Evolutionary conservation across 768 basidiomycete genomes (phyloP).

Genomic region (Gyrodon lividus): DNA sequence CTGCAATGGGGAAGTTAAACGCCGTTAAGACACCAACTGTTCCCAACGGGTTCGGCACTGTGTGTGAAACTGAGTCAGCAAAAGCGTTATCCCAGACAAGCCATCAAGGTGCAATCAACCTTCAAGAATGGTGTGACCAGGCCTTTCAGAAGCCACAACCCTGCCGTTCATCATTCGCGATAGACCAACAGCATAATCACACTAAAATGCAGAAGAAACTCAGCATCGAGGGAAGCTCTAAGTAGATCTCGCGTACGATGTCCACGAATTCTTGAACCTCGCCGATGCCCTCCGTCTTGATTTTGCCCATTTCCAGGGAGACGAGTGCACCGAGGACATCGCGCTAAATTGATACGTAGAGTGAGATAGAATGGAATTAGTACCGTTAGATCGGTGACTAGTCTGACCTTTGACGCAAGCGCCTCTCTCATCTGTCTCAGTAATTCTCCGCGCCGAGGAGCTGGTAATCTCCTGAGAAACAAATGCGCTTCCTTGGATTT

Average conservation of each 20-base stretch:
- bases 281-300: conserved; percentile 84
- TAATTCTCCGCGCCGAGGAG: conserved; percentile 86
- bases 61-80: conserved; percentile 15
- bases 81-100: not conserved
- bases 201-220: conserved; percentile 44
- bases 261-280: conserved; percentile 96
- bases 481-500: conserved; percentile 74
- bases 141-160: conserved; percentile 83
- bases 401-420: conserved; percentile 66
- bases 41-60: conserved; percentile 90
- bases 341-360: conserved; percentile 43
- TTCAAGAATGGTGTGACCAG: conserved; percentile 89
- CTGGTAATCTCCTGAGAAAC: conserved; percentile 73
- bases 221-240: not conserved
- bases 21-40: conserved; percentile 78
- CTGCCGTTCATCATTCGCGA: conserved; percentile 94
- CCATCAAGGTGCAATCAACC: conserved; percentile 39
- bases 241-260: conserved; percentile 58
- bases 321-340: conserved; percentile 80
- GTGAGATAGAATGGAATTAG: conserved; percentile 6
- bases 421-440: conserved; percentile 85
- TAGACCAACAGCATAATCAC: conserved; percentile 91
- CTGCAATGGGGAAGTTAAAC: conserved; percentile 96
- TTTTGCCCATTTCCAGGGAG: conserved; percentile 90
- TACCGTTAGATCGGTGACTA: not conserved